Conservation (phyloP, 305 asterid species). For the Stenogyne calaminthoides region DNA sequence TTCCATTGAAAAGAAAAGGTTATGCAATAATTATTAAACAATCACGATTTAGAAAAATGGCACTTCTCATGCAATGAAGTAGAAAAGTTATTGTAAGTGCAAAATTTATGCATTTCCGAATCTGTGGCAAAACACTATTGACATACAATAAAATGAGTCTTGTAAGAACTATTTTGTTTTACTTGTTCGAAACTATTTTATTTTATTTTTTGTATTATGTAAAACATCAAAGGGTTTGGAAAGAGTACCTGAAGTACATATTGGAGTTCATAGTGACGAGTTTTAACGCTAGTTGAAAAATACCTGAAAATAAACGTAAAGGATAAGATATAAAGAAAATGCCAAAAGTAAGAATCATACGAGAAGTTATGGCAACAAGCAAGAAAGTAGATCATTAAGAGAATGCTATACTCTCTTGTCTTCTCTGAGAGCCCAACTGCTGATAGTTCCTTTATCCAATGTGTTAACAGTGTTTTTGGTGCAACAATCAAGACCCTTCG, state of each 20-base stretch:
- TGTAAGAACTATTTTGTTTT: background rate
- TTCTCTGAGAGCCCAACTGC: constrained; percentile 77
- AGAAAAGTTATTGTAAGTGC: background rate
- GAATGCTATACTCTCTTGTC: constrained; percentile 67
- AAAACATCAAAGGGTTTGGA: constrained; percentile 28
- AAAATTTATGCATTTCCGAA: constrained; percentile 12
- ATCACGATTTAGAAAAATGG: constrained; percentile 3
- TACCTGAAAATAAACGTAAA: constrained; percentile 50
- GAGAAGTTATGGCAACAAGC: constrained; percentile 8
- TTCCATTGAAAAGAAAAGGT: background rate
- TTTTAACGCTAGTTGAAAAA: constrained; percentile 62
- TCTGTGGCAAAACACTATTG: constrained; percentile 8
- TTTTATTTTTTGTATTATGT: background rate
- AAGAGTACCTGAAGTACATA: constrained; percentile 77
- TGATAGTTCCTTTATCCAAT: constrained; percentile 83
- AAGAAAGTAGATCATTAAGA: constrained; percentile 14
- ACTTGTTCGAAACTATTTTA: constrained; percentile 11
- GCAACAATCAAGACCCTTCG: constrained; percentile 81
- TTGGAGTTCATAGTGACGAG: constrained; percentile 89
- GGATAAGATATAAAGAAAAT: constrained; percentile 19
- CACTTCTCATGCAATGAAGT: constrained; percentile 11
- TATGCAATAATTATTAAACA: constrained; percentile 16
- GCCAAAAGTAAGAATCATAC: constrained; percentile 8
- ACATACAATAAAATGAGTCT: background rate
- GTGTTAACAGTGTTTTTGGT: constrained; percentile 88